Evolutionary conservation across 805 yeast species (phyloP), one percentile per base, ranked within the genome.

Genomic region (Debaryomyces tyrocola): DNA sequence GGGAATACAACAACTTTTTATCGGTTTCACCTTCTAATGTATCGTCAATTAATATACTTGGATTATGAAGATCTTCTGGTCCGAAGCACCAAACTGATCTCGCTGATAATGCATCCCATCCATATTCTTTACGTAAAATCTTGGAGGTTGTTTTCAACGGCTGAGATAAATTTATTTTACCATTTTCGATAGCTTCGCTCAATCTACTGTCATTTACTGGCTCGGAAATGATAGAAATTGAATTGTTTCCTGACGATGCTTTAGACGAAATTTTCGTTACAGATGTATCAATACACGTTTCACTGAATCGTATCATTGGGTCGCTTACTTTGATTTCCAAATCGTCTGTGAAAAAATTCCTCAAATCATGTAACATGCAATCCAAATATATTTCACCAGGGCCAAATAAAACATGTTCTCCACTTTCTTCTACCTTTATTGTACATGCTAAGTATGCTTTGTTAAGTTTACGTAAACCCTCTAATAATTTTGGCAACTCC

Each of bases 311-410:
- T 0, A 90, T 82, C 63, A 85, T 77, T 2, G 98, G 96, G 58
- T 85, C 94, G 40, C 97, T 87, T 2, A 90, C 85, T 59, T 84
- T 87, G 45, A 94, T 80, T 43, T 84, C 86, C 34, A 90, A 74
- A 18, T 78, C 79, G 37, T 68, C 62, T 0, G 85, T 77, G 55
- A 80, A 86, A 28, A 79, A 69, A 21, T 70, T 62, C 51, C 97
- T 71, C 37, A 94, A 65, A 58, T 90, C 97, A 61, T 84, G 87
- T 34, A 94, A 64, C 20, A 87, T 68, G 54, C 94, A 87, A 63
- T 94, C 98, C 65, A 94, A 62, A 58, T 88, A 89, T 14, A 92
- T 56, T 59, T 94, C 98, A 6, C 99, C 99, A 8, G 89, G 80
- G 0, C 94, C 97, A 21, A 83, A 58, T 0, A 94, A 62, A 1